Conservation (phyloP, 108 stramenopile genomes). For the Mayamaea pseudoterrestris region DNA sequence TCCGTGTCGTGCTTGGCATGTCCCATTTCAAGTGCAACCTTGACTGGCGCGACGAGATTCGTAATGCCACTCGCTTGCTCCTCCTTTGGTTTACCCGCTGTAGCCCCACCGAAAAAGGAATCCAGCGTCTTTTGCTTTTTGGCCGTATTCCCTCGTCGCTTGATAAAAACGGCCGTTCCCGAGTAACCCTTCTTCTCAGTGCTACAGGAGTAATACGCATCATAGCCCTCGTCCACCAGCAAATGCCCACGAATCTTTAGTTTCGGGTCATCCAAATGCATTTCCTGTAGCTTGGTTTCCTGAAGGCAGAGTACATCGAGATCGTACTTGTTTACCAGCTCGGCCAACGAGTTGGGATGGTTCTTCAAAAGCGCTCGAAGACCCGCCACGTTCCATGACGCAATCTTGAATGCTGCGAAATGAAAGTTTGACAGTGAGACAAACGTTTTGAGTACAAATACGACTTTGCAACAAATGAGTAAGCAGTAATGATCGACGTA, state of each 20-base stretch:
- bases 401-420: slow-evolving; percentile 44
- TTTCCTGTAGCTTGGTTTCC: slow-evolving; percentile 85
- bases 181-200: slow-evolving; percentile 94
- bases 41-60: slow-evolving; percentile 35
- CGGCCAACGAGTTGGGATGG: slow-evolving; percentile 36
- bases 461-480: neutral
- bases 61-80: slow-evolving; percentile 9
- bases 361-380: slow-evolving; percentile 74
- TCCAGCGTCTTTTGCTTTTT: slow-evolving; percentile 67
- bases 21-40: slow-evolving; percentile 37
- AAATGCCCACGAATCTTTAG: slow-evolving; percentile 44
- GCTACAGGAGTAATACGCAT: slow-evolving; percentile 75
- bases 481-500: slow-evolving; percentile 11
- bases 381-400: slow-evolving; percentile 91
- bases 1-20: slow-evolving; percentile 76
- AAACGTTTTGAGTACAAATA: neutral
- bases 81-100: neutral
- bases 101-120: slow-evolving; percentile 46
- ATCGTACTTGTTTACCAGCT: slow-evolving; percentile 44
- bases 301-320: slow-evolving; percentile 84
- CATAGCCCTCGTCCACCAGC: slow-evolving; percentile 69
- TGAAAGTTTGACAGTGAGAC: neutral
- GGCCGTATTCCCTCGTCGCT: slow-evolving; percentile 18
- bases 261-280: slow-evolving; percentile 68
- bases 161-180: slow-evolving; percentile 88